These are phyloP conservation scores for Chaetomium globosum DNA, from an alignment of 2,329 filamentous ascomycete genomes.

Conservation along the genomic window DNA sequence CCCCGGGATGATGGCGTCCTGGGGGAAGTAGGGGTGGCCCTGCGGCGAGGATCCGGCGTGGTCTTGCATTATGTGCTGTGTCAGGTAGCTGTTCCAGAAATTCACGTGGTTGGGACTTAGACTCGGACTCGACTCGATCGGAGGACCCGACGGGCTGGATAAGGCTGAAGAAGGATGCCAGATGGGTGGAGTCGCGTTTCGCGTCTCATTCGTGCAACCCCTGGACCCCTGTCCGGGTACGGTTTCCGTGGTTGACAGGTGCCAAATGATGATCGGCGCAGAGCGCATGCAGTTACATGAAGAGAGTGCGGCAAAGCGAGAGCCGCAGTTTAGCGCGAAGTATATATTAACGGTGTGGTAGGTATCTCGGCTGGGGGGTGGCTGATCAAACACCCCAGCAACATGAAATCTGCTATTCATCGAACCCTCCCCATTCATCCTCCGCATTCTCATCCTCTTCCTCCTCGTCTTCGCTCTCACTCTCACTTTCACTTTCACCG, in stretches of 20 bases:
- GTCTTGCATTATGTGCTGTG: not conserved
- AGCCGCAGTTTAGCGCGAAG: conserved; percentile 1
- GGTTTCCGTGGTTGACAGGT: not conserved
- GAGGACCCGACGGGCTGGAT: not conserved
- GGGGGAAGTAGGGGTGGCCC: conserved; percentile 56
- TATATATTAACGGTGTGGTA: not conserved
- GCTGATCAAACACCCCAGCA: not conserved
- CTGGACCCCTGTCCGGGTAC: conserved; percentile 19
- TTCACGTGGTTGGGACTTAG: not conserved
- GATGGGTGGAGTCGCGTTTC: not conserved
- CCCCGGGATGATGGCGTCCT: conserved; percentile 46
- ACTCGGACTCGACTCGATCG: not conserved
- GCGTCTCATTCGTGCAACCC: not conserved
- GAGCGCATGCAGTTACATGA: not conserved
- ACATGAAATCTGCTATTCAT: conserved; percentile 23
- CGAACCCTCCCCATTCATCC: conserved; percentile 32
- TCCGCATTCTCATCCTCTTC: conserved; percentile 10
- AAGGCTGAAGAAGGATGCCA: not conserved
- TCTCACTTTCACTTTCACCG: conserved; percentile 11
- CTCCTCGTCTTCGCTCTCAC: conserved; percentile 29
- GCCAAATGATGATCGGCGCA: not conserved
- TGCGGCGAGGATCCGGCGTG: not conserved
- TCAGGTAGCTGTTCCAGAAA: not conserved
- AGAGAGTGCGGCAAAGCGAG: not conserved
- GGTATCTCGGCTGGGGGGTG: not conserved